Base-by-base conservation (phyloP, 306 rosid species). In the Sesbania bispinosa region DNA sequence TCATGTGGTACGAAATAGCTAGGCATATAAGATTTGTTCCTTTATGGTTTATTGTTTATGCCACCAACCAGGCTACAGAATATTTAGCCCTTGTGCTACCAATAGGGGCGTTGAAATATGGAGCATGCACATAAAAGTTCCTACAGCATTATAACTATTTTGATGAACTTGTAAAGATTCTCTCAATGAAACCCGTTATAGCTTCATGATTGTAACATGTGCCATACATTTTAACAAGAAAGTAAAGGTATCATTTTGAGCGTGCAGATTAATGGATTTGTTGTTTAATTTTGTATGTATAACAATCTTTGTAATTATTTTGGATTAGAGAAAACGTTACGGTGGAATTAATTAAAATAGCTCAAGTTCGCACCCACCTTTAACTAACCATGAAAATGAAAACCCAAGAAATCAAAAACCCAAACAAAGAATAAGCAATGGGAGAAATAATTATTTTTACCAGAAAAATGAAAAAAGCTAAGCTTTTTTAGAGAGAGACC, bases 361-460 rank as follows among this genome's bases (percentile, higher is more conserved):
- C 24, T 55, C 33, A 60, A 53, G 60, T 83, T 77, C 79, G 16
- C 76, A 88, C 69, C 89, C 71, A 87, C 90, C 64, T 21, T 67
- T 77, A 88, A 84, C 97, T 47, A 84, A 86, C 89, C 24, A 68
- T 45, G 89, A 87, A 83, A 83, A 79, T 27, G 78, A 81, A 72
- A 84, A 61, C 38, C 27, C 69, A 77, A 83, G 77, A 51, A 81
- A 82, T 33, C 48, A 62, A 61, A 30, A 79, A 24, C 4, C 24
- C 26, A 66, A 85, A 32, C 53, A 57, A n/a, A 24, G 11, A 50
- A 67, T 10, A 10, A 75, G 19, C 43, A 67, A n/a, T 35, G 11
- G 6, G 14, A 24, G 29, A 32, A 62, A 52, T 53, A 62, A 54
- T 43, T 63, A 33, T 45, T 11, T 35, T 42, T 36, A 26, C 78